A percentile compares a stretch with the other conserved stretches of the same genome.
phyloP scores from a whole-genome alignment of 2,329 filamentous ascomycete genomes.

The Cladosporium austrohemisphaericum region DNA sequence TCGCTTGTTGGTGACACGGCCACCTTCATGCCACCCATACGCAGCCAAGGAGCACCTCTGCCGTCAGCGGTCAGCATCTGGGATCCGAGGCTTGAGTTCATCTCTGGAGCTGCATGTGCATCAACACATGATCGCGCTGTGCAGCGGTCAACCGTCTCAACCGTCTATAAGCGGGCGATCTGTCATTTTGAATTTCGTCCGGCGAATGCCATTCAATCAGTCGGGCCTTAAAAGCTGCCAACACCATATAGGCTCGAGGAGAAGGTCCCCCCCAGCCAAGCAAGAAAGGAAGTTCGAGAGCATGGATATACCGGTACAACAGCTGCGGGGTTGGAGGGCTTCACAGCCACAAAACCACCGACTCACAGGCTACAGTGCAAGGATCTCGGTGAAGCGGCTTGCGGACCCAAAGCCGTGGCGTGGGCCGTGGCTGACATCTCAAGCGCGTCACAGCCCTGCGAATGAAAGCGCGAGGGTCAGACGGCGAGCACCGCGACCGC shows the following conservation, averaged over 20 bases:
- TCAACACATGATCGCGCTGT: not conserved
- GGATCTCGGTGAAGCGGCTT: not conserved
- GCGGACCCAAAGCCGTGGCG: slow-evolving; percentile 3
- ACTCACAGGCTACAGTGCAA: too few relatives aligned
- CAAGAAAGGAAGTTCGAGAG: not conserved
- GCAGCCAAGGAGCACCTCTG: slow-evolving; percentile 2
- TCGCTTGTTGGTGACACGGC: not conserved
- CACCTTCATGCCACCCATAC: not conserved
- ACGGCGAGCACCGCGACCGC: not conserved
- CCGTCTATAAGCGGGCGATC: not conserved
- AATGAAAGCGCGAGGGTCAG: slow-evolving; percentile 6
- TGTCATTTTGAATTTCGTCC: not conserved
- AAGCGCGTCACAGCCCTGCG: slow-evolving; percentile 13
- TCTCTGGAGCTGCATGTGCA: slow-evolving; percentile 8
- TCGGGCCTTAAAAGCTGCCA: not conserved
- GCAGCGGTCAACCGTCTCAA: slow-evolving; percentile 1
- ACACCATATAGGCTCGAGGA: slow-evolving; percentile 8
- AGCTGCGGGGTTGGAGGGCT: slow-evolving; percentile 6
- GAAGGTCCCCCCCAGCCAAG: slow-evolving; percentile 2
- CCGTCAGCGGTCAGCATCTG: slow-evolving; percentile 11
- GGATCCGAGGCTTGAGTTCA: slow-evolving; percentile 13
- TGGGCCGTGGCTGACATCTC: slow-evolving; percentile 1
- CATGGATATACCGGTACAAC: too few relatives aligned
- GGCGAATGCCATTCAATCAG: not conserved
- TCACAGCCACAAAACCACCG: too few relatives aligned